These are phyloP conservation scores for Sclerotiophoma versabilis DNA, from an alignment of 2,329 filamentous ascomycete species.

Conservation along the genomic window DNA sequence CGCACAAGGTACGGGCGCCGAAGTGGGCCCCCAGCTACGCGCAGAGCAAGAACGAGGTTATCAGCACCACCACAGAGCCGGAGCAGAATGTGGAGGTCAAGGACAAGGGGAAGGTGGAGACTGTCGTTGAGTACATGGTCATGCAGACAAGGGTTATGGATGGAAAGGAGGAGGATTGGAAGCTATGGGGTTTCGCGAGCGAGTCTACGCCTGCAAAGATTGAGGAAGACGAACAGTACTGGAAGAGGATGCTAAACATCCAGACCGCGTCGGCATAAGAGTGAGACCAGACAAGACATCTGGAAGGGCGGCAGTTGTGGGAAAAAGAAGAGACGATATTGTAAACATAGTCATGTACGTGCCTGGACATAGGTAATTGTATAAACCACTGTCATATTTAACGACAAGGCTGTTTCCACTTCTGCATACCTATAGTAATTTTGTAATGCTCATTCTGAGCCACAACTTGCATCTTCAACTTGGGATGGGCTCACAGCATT, in stretches of 20 bases:
- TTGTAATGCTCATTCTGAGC: no score
- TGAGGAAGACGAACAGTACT: slow-evolving; percentile 32
- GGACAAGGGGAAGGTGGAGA: slow-evolving; percentile 10
- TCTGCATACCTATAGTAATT: no score
- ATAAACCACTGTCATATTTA: slow-evolving; percentile 3
- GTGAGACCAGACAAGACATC: no score
- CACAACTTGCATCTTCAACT: no score
- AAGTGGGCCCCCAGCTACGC: background rate
- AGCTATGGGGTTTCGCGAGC: slow-evolving; percentile 68
- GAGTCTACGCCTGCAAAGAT: slow-evolving; percentile 52
- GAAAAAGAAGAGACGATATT: slow-evolving; percentile 5
- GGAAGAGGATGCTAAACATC: slow-evolving; percentile 26
- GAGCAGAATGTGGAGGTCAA: background rate
- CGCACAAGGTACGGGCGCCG: background rate
- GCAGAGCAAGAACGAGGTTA: slow-evolving; percentile 21
- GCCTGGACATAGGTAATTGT: slow-evolving; percentile 10
- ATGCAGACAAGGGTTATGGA: slow-evolving; percentile 61
- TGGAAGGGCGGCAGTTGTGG: no score
- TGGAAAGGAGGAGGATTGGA: slow-evolving; percentile 62
- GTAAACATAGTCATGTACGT: slow-evolving; percentile 26
- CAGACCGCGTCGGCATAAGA: slow-evolving; percentile 20
- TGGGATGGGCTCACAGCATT: background rate
- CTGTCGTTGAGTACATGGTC: slow-evolving; percentile 70
- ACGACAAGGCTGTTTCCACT: background rate
- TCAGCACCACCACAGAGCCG: background rate